Evolutionary conservation across 768 basidiomycete genomes (phyloP), one percentile per base, ranked within the genome.

Genomic region (Termitomyces sp.): DNA sequence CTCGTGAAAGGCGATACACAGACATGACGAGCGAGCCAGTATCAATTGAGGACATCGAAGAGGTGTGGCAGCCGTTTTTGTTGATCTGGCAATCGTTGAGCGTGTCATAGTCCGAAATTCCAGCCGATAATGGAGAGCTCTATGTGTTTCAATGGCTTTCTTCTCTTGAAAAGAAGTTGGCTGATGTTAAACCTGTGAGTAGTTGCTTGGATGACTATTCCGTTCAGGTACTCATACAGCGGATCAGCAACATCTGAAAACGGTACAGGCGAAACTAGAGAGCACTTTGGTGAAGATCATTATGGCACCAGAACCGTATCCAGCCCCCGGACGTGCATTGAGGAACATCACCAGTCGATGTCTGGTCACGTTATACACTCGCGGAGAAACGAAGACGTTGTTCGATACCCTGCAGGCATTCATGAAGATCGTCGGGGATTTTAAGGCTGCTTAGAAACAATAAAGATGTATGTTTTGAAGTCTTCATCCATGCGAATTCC

Each of bases 351-450:
- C 90, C 51, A 85, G 90, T 9, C 79, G 91, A 79, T 94, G 93
- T 68, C 75, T 98, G 50, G 73, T 92, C 48, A 71, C 78, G 24
- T 65, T 96, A 16, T 95, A 95, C 74, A 82, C 80, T 38, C 84
- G 88, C 18, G 92, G 91, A 66, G 96, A 98, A 71, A 89, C 90
- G 0, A 84, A 87, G 73, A 85, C 88, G 1, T 74, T 98, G 58
- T 98, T 95, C 66, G 96, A 99, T 69, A 90, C 91, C 6, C 73
- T 96, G 33, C 89, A 94, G 68, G 71, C 82, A 2, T 83, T 97
- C 61, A 74, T 96, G 57, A 91, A 86, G 75, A 81, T 89, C 22
- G 88, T 87, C 0, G 78, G 82, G 13, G 96, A 97, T 67, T n/a
- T n/a, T n/a, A n/a, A n/a, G n/a, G n/a, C n/a, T n/a, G n/a, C n/a